Base-by-base conservation (phyloP, 306 rosid species). In the Prunus dulcis region DNA sequence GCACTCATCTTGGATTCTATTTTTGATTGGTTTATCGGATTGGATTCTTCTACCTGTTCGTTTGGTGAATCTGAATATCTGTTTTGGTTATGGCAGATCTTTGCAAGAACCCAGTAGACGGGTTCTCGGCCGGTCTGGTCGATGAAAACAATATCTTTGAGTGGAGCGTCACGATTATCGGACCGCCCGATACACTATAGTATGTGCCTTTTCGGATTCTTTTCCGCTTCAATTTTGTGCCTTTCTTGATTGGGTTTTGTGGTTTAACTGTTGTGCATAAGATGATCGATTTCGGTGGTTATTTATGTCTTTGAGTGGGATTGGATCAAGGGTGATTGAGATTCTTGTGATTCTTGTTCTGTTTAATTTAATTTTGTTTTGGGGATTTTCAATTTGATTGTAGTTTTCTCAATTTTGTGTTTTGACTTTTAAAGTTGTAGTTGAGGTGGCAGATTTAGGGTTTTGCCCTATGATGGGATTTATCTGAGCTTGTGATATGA, bases 131-230 rank as follows among this genome's bases (percentile, higher is more conserved):
- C 5, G 98, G 98, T 78, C 90, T 95, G 69, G 96, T 95, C 1
- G 97, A 92, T 20, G 98, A 95, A 80, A 88, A 4, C 76, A 92
- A 92, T 86, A 90, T 95, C 69, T 95, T 95, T 68, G 98, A 95
- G 78, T 95, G 98, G 98, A 95, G 98, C 84, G 98, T 95, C 57
- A 95, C 98, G 52, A 77, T 95, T 83, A 95, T 95, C 84, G 98
- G 98, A 55, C 98, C 98, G 12, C 98, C 98, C 8, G 98, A 95
- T 88, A 95, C 98, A 78, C 98, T 92, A 3, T 95, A 95, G 98
- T 95, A 88, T 70, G 91, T 74, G 0, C 67, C 13, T 10, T 55
- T 46, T 43, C 20, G 6, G 49, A 25, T 56, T 69, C 41, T 9
- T 60, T 14, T 47, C 34, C 34, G 3, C 18, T 23, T 45, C 32